Percentiles rank a stretch among this genome's conserved stretches.
Evolutionary conservation across 2,329 filamentous ascomycete species (phyloP).

Genomic region (Cadophora luteo-olivacea): DNA sequence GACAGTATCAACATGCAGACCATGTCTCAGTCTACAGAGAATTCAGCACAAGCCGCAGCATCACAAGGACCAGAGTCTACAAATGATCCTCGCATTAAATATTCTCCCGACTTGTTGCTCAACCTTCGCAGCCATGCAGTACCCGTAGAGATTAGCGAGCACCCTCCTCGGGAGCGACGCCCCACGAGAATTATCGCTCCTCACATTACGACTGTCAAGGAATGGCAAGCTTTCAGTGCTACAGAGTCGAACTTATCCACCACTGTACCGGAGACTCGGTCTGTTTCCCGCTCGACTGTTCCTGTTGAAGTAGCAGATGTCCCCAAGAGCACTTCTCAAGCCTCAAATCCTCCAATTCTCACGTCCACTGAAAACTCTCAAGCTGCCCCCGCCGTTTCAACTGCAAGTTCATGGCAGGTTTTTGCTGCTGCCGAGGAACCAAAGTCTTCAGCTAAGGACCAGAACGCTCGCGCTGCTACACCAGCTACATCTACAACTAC

Average conservation of each 20-base stretch:
- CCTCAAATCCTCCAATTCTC: neutral
- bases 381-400: neutral
- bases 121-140: slow-evolving; percentile 9
- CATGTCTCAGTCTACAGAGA: neutral
- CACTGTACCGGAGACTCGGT: neutral
- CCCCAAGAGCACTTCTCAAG: no score
- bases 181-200: neutral
- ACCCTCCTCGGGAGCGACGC: slow-evolving; percentile 7
- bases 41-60: neutral
- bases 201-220: slow-evolving; percentile 1
- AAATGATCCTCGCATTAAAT: slow-evolving; percentile 7
- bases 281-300: neutral
- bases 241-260: neutral
- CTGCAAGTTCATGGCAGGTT: neutral
- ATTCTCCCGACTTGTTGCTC: slow-evolving; percentile 9
- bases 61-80: neutral
- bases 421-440: neutral
- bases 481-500: neutral
- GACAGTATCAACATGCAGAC: no score
- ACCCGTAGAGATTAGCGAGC: slow-evolving; percentile 5
- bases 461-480: neutral
- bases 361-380: neutral
- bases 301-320: neutral
- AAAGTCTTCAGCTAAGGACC: neutral
- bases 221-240: neutral